These are phyloP conservation scores for Terfezia boudieri DNA, from an alignment of 495 filamentous ascomycete genomes.

Conservation along the genomic window DNA sequence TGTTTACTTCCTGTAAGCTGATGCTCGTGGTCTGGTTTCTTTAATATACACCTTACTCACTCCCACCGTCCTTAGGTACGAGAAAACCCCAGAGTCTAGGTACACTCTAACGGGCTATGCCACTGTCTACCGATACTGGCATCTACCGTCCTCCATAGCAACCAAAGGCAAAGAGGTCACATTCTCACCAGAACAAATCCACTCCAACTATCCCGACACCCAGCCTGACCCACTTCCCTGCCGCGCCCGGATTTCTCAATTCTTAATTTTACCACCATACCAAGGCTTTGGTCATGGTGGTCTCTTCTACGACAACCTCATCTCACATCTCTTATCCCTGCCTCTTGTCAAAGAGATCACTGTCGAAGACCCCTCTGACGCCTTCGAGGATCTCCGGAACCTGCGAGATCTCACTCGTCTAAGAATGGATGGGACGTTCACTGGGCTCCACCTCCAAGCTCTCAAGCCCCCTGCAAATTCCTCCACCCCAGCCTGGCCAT, in stretches of 20 bases:
- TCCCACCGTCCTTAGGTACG: constrained; percentile 25
- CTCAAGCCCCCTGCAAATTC: constrained; percentile 6
- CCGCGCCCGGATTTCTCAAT: constrained; percentile 75
- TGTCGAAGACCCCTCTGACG: constrained; percentile 88
- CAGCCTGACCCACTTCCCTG: constrained; percentile 16
- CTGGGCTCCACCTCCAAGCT: constrained; percentile 20
- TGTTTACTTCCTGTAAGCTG: constrained; percentile 38
- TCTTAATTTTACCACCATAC: constrained; percentile 76
- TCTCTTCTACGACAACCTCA: constrained; percentile 32
- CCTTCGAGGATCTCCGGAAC: constrained; percentile 79
- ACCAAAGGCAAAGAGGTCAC: not conserved
- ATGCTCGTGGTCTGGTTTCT: not conserved
- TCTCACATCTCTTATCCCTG: constrained; percentile 36
- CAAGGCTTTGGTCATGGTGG: constrained; percentile 59
- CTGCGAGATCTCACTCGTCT: constrained; percentile 56
- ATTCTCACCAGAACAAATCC: not conserved
- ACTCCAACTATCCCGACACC: not conserved
- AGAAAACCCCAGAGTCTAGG: constrained; percentile 29
- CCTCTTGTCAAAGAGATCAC: constrained; percentile 56
- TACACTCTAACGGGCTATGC: constrained; percentile 21
- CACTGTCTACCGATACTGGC: constrained; percentile 68
- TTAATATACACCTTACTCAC: not conserved
- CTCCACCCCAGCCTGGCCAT: not conserved
- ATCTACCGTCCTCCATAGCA: constrained; percentile 24
- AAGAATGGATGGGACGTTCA: constrained; percentile 30